Conservation (phyloP, 768 basidiomycete genomes). For the Grammothele lineata region DNA sequence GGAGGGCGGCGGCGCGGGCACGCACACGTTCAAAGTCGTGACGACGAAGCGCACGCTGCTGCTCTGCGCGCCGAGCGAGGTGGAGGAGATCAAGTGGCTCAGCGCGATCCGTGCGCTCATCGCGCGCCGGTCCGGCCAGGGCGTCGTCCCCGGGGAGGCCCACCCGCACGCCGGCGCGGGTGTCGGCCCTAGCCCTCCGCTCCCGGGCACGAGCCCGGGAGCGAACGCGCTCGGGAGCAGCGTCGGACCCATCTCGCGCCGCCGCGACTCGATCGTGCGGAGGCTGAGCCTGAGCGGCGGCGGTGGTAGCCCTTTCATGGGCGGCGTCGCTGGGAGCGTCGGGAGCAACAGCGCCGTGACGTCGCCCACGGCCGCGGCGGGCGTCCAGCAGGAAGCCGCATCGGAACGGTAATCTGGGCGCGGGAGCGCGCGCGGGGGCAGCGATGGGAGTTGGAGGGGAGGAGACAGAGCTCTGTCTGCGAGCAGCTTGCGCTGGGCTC, state of each 20-base stretch:
- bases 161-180: too few species aligned
- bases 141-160: conserved; percentile 30
- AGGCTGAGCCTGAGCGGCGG: conserved; percentile 30
- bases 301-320: conserved; percentile 10
- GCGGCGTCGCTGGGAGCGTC: conserved; percentile 4
- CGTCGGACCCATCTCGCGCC: not conserved
- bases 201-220: conserved; percentile 2
- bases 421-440: not conserved
- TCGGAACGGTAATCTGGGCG: conserved; percentile 22
- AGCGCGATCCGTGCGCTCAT: conserved; percentile 92
- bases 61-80: conserved; percentile 92
- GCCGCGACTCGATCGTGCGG: conserved; percentile 27
- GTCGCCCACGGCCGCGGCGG: conserved; percentile 1
- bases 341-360: not conserved
- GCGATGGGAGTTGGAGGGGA: conserved; percentile 5
- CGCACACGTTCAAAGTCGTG: conserved; percentile 90
- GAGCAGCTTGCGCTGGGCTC: not conserved
- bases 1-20: conserved; percentile 42
- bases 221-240: not conserved
- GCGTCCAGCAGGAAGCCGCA: conserved; percentile 18
- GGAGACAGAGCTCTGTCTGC: not conserved
- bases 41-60: conserved; percentile 88
- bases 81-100: conserved; percentile 98
- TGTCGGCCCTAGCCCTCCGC: not conserved
- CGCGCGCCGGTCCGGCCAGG: conserved; percentile 50